A percentile compares a stretch with the other conserved stretches of the same genome.
Conservation (phyloP, 768 basidiomycete genomes). For the Chalciporus chontae region DNA sequence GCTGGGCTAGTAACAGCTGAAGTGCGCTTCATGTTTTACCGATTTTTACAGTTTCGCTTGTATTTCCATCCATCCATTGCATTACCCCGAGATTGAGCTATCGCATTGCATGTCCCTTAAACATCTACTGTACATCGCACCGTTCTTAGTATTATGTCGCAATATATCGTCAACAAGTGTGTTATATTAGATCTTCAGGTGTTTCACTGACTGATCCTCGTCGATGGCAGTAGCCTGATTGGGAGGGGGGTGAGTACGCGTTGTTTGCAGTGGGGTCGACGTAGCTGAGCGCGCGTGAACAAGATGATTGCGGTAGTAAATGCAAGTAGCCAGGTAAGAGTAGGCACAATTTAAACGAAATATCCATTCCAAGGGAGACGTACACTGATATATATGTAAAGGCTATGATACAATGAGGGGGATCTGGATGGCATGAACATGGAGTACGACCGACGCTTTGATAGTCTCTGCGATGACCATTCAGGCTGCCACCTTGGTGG, state of each 20-base stretch:
- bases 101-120: slow-evolving; percentile 18
- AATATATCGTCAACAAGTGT: slow-evolving; percentile 25
- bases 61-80: slow-evolving; percentile 23
- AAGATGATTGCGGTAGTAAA: too few species aligned
- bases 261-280: too few species aligned
- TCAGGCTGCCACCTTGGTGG: slow-evolving; percentile 19
- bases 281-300: too few species aligned
- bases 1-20: slow-evolving; percentile 24
- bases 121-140: slow-evolving; percentile 26
- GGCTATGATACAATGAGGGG: slow-evolving; percentile 22
- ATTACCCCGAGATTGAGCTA: slow-evolving; percentile 22
- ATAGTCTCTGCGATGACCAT: background rate
- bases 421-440: slow-evolving; percentile 8
- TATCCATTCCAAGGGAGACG: background rate
- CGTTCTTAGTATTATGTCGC: slow-evolving; percentile 29
- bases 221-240: too few species aligned
- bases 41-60: slow-evolving; percentile 20
- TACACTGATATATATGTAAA: slow-evolving; percentile 13
- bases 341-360: background rate
- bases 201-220: too few species aligned
- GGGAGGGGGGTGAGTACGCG: too few species aligned
- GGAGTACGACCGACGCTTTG: slow-evolving; percentile 1
- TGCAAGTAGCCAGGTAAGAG: too few species aligned
- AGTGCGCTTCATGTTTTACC: slow-evolving; percentile 27
- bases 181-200: slow-evolving; percentile 8